Percentiles rank a stretch among this genome's conserved stretches.
Conservation (phyloP, 345 rosid species). For the Eucalyptus guilfoylei region DNA sequence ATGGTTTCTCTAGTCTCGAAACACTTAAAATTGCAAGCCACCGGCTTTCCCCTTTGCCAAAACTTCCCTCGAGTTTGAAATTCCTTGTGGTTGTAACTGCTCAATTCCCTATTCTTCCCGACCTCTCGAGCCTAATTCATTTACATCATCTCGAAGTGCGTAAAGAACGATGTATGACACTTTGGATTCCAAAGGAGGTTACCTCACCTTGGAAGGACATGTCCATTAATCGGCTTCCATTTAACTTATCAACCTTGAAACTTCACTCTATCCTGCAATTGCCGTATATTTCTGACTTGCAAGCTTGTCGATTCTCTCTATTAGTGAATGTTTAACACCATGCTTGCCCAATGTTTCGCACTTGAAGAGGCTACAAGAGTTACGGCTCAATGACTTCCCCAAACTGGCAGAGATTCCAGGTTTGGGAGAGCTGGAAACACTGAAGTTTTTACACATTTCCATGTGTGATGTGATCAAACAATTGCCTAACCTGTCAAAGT, state of each 20-base stretch:
- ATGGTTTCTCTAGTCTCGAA: no score
- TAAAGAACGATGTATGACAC: no score
- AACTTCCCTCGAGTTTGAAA: background rate
- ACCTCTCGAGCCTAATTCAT: background rate
- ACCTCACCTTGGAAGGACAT: background rate
- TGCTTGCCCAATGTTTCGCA: accelerated
- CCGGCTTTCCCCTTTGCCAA: background rate
- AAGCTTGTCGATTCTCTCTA: background rate
- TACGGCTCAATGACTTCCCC: background rate
- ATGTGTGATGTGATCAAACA: background rate
- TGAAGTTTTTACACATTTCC: accelerated
- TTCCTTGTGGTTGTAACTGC: accelerated
- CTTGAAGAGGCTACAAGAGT: background rate
- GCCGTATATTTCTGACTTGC: accelerated
- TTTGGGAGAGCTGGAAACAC: background rate
- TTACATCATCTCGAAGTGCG: background rate
- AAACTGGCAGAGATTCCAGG: background rate
- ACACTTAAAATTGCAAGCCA: no score
- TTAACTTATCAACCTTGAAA: background rate
- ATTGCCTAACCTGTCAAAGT: background rate
- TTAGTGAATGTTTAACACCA: accelerated
- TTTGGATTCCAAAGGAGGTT: background rate
- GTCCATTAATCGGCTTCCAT: background rate
- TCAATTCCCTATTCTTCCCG: background rate
- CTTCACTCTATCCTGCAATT: background rate